Conservation (phyloP, 169 alveolate genomes). For the Cryptosporidium parvum region DNA sequence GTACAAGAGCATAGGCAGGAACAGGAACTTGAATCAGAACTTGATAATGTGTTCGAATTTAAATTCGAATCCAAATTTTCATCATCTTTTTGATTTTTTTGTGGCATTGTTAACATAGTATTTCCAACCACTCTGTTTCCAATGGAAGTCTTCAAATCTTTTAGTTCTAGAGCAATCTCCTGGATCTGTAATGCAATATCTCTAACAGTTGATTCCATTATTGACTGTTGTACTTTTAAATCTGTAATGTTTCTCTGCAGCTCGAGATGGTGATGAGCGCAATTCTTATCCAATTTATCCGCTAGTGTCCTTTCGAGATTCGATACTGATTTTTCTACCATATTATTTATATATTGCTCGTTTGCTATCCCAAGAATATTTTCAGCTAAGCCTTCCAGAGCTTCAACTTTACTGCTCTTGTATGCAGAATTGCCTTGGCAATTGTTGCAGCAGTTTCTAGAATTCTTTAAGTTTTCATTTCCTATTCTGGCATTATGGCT, state of each 20-base stretch:
- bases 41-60: not conserved
- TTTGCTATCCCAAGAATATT: constrained; percentile 21
- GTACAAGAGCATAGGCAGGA: constrained; percentile 14
- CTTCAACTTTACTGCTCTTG: constrained; percentile 5
- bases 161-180: constrained; percentile 36
- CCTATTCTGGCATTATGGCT: not conserved
- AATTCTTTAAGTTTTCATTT: constrained; percentile 28
- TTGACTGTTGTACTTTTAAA: constrained; percentile 58
- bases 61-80: constrained; percentile 11
- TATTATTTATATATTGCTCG: constrained; percentile 47
- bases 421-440: constrained; percentile 2
- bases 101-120: not conserved
- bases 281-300: constrained; percentile 29
- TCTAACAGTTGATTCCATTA: constrained; percentile 62
- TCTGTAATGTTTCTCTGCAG: constrained; percentile 69
- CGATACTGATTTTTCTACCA: constrained; percentile 16
- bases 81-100: constrained; percentile 18
- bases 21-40: constrained; percentile 36
- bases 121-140: not conserved
- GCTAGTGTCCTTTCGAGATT: constrained; percentile 13
- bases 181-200: constrained; percentile 63
- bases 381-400: constrained; percentile 4
- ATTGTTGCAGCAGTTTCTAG: constrained; percentile 28
- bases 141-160: constrained; percentile 17
- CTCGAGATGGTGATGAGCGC: constrained; percentile 45